Evolutionary conservation across 768 basidiomycete genomes (phyloP), one percentile per base, ranked within the genome.

Genomic region (Boletus subcaerulescens): DNA sequence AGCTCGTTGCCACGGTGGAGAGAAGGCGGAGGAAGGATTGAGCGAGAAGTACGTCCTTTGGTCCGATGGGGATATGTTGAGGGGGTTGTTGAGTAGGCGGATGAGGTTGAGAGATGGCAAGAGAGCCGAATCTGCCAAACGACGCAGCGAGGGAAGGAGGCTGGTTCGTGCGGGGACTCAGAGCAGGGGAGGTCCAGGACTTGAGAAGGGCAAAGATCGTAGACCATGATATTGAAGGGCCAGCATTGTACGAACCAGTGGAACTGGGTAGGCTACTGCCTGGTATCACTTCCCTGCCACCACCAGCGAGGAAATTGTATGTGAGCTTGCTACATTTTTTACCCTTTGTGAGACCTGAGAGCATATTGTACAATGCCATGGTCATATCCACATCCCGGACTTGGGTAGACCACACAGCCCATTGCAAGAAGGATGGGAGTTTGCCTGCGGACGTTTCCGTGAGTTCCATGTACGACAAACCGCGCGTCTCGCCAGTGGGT

Each of bases 391-490:
- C 65, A 57, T 92, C 89, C 55, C 86, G 81, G 5, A 81, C 76
- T 52, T 91, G 85, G 1, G 90, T 89, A 1, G 88, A 89, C 88
- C 88, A 89, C 10, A 91, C 83, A 0, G 91, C 91, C 93, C 93
- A 96, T 54, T 92, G 89, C 45, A 96, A 73, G 68, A 96, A 95
- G 2, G 84, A 79, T 1, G 85, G 83, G 0, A 91, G 75, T 55
- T 85, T 81, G 2, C 81, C 84, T 24, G 80, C 71, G 3, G 78
- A 81, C n/a, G 79, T 76, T 61, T 92, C 90, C 1, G 80, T 62
- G 35, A 72, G 70, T 59, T 89, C 84, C 56, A 83, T 66, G 62
- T 87, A 88, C 4, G 80, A 73, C 13, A 76, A 66, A 26, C 71
- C 71, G 13, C 72, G 70, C 0, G 70, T 50, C 7, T 80, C 79